Evolutionary conservation across 768 basidiomycete genomes (phyloP).

Genomic region (Paxillus involutus): DNA sequence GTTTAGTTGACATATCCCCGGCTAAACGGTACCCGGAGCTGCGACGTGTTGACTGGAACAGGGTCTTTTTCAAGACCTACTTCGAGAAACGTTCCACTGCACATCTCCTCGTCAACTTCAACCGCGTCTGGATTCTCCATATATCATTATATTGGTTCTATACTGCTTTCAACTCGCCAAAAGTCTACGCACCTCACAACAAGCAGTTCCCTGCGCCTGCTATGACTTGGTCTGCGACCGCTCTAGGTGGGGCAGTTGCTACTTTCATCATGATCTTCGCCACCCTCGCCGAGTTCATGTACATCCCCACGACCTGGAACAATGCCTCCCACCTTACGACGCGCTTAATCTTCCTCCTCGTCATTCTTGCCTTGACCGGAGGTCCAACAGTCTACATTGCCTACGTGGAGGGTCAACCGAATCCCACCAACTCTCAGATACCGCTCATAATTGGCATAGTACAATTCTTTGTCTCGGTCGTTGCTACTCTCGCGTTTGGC

Average conservation of each 20-base stretch:
- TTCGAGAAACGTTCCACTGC: constrained; percentile 92
- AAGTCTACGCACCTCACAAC: constrained; percentile 76
- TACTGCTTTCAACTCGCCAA: constrained; percentile 96
- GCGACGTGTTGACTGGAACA: constrained; percentile 89
- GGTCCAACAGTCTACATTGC: constrained; percentile 96
- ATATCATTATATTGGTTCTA: constrained; percentile 94
- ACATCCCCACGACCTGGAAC: constrained; percentile 99
- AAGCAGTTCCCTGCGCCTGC: constrained; percentile 70
- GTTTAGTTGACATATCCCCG: constrained; percentile 88
- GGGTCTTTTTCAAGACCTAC: constrained; percentile 99
- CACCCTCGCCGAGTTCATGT: constrained; percentile 92
- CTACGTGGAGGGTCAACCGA: constrained; percentile 67
- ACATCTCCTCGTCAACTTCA: constrained; percentile 98
- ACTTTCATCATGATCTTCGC: constrained; percentile 93
- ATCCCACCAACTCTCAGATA: constrained; percentile 51
- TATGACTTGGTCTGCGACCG: constrained; percentile 95
- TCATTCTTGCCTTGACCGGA: constrained; percentile 89
- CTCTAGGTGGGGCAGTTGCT: constrained; percentile 94
- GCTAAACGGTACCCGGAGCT: constrained; percentile 93
- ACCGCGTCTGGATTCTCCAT: constrained; percentile 97
- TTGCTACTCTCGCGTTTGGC: constrained; percentile 80
- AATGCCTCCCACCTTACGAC: constrained; percentile 97
- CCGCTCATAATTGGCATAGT: constrained; percentile 92
- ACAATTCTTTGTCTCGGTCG: constrained; percentile 89
- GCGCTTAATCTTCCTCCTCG: constrained; percentile 86